These are phyloP conservation scores for Beauveria sp. DNA, from an alignment of 2,329 filamentous ascomycete genomes.

Conservation along the genomic window DNA sequence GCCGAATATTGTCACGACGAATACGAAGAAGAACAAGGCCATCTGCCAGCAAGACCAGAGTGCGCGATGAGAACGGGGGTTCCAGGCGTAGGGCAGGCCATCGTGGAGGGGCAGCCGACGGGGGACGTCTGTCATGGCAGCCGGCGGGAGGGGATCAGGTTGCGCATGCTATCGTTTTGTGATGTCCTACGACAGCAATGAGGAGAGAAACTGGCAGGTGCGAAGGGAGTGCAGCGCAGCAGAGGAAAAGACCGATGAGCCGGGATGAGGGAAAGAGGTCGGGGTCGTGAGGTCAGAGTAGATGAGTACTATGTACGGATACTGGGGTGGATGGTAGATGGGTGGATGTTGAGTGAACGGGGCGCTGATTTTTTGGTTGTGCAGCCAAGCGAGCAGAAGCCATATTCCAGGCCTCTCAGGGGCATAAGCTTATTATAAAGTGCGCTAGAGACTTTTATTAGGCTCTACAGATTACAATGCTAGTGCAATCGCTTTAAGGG, in stretches of 20 bases:
- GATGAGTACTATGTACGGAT: no score
- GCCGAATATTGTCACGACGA: constrained; percentile 17
- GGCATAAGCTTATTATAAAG: no score
- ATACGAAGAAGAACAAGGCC: constrained; percentile 16
- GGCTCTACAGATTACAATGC: no score
- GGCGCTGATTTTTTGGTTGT: not conserved
- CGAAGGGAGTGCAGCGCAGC: not conserved
- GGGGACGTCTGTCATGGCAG: not conserved
- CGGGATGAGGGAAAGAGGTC: no score
- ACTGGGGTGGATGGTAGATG: no score
- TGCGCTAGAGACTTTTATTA: no score
- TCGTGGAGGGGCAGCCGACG: not conserved
- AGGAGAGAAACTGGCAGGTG: not conserved
- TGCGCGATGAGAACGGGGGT: not conserved
- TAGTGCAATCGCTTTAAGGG: no score
- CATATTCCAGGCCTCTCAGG: no score
- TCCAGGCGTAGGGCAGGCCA: not conserved
- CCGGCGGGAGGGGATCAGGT: not conserved
- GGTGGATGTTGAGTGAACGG: not conserved
- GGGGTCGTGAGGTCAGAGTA: no score
- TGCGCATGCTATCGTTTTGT: not conserved
- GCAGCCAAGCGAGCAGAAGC: not conserved
- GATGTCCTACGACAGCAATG: not conserved
- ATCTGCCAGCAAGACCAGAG: constrained; percentile 13
- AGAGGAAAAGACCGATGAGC: not conserved